Evolutionary conservation across 495 filamentous ascomycete species (phyloP).

Genomic region (Daldinia decipiens): DNA sequence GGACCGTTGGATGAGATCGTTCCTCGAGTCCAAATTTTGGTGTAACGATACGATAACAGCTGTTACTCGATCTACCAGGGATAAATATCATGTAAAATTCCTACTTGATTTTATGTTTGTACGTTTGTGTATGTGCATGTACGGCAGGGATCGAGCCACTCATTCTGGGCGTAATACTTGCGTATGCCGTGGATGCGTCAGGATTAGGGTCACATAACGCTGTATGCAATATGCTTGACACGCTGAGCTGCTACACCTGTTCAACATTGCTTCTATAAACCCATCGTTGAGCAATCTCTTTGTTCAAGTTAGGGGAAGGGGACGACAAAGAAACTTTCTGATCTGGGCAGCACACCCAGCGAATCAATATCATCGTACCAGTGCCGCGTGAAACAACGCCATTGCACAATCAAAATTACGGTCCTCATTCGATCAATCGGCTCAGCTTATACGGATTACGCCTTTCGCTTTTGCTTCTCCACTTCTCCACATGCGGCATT

Average conservation of each 20-base stretch:
- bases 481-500: conserved; percentile 10
- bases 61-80: not conserved
- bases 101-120: not conserved
- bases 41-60: conserved; percentile 10
- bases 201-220: conserved; percentile 3
- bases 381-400: conserved; percentile 27
- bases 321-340: not conserved
- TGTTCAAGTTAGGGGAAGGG: not conserved
- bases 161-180: not conserved
- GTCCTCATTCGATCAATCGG: conserved; percentile 30
- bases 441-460: conserved; percentile 1
- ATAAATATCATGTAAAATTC: not conserved
- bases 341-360: not conserved
- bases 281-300: conserved; percentile 11
- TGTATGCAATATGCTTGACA: conserved; percentile 6
- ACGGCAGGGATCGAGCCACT: not conserved
- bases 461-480: not conserved
- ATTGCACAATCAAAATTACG: conserved; percentile 38
- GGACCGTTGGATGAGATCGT: conserved; percentile 16
- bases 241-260: conserved; percentile 5
- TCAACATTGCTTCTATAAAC: conserved; percentile 4
- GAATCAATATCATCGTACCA: conserved; percentile 17
- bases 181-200: not conserved
- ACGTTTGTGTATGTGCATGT: not conserved
- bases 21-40: conserved; percentile 13